A percentile compares a stretch with the other conserved stretches of the same genome.
These are phyloP conservation scores for Raffaelea albimanens DNA, from an alignment of 2,329 filamentous ascomycete genomes.

Conservation along the genomic window DNA sequence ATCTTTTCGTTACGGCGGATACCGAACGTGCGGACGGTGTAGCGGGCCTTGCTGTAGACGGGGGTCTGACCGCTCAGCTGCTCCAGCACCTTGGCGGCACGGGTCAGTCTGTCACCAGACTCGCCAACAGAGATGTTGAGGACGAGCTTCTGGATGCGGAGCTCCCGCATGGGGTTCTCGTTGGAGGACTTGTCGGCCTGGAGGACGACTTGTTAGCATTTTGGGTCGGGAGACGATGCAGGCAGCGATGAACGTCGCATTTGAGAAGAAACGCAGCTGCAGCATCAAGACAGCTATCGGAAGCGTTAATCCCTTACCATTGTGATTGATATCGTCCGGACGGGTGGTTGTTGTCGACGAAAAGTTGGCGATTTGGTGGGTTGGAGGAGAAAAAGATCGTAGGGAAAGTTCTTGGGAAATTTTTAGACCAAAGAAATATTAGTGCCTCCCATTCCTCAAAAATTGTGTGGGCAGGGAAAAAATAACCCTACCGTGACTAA, in stretches of 20 bases:
- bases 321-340: slow-evolving; percentile 15
- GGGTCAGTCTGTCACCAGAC: slow-evolving; percentile 99
- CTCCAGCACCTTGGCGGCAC: slow-evolving; percentile 99
- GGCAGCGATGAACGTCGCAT: neutral
- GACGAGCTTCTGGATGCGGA: slow-evolving; percentile 98
- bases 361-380: slow-evolving; percentile 9
- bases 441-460: slow-evolving; percentile 1
- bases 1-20: slow-evolving; percentile 99
- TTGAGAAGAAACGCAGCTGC: neutral
- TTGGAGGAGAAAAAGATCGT: slow-evolving; percentile 1
- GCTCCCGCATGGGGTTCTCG: slow-evolving; percentile 99
- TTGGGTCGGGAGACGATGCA: too few species aligned
- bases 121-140: slow-evolving; percentile 99
- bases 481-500: slow-evolving; percentile 5
- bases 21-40: slow-evolving; percentile 99
- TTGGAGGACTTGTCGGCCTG: slow-evolving; percentile 76
- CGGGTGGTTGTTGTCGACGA: neutral
- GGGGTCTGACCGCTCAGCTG: slow-evolving; percentile 99
- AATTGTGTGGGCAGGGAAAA: slow-evolving; percentile 8
- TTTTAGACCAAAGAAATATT: slow-evolving; percentile 9
- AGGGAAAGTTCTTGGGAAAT: slow-evolving; percentile 4
- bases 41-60: slow-evolving; percentile 99
- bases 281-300: neutral
- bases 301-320: slow-evolving; percentile 30
- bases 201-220: slow-evolving; percentile 16